A percentile compares a stretch with the other conserved stretches of the same genome.
Conservation (phyloP, 768 basidiomycete genomes). For the Lentinula sp. region DNA sequence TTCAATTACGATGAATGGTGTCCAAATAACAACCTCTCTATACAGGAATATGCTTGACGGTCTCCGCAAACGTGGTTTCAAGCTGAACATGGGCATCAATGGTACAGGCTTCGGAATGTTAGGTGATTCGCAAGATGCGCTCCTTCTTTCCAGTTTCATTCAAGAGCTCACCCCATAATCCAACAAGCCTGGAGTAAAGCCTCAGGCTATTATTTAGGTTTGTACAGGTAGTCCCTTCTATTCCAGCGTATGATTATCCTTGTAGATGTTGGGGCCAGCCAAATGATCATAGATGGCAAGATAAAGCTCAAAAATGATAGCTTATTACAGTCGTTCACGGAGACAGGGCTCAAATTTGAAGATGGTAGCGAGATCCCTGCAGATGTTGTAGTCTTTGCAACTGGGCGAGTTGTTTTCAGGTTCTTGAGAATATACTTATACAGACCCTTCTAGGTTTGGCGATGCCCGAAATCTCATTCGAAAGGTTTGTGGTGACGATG, state of each 20-base stretch:
- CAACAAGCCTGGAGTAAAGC: conserved; percentile 21
- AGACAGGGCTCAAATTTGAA: conserved; percentile 39
- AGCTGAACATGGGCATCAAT: conserved; percentile 32
- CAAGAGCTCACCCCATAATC: conserved; percentile 1
- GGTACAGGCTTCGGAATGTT: conserved; percentile 34
- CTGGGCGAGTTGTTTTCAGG: conserved; percentile 33
- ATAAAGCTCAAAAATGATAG: conserved; percentile 67
- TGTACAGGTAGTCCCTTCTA: conserved; percentile 4
- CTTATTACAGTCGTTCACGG: conserved; percentile 37
- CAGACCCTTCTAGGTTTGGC: conserved; percentile 30
- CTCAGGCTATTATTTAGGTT: conserved; percentile 54
- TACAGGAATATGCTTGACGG: conserved; percentile 40
- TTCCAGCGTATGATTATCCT: neutral
- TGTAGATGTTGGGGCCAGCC: conserved; percentile 51
- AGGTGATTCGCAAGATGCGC: neutral
- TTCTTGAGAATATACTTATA: neutral
- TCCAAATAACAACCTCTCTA: neutral
- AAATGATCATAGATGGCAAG: conserved; percentile 59
- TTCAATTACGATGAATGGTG: neutral
- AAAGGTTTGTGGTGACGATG: conserved; percentile 42
- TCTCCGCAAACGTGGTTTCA: conserved; percentile 42
- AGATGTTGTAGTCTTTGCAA: conserved; percentile 55
- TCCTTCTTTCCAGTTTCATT: too few species aligned
- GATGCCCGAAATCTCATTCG: conserved; percentile 32
- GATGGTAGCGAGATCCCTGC: conserved; percentile 40